Base-by-base conservation (phyloP, 2,329 filamentous ascomycete genomes). In the Chrysoporthe austroafricana region DNA sequence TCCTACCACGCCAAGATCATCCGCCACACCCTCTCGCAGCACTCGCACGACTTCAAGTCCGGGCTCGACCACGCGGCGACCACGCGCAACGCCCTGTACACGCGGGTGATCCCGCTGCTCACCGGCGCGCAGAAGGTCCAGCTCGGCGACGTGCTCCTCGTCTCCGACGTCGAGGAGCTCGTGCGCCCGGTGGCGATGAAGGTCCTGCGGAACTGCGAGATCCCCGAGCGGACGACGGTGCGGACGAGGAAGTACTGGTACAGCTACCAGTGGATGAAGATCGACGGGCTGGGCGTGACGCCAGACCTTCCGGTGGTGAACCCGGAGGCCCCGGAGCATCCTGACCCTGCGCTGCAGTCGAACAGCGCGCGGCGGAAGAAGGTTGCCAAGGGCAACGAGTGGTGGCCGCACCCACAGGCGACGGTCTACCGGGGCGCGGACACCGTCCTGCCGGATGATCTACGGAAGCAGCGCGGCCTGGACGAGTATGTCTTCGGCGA, bases 141-240 rank as follows among this genome's bases (percentile, higher is more conserved):
- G 2, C 69, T 75, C 13, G 70, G 75, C 46, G 82, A 84, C 69
- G 79, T 82, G 6, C 73, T 84, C 14, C 68, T 84, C 46, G 96
- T 83, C 9, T 78, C 79, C 43, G 82, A 84, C 70, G 77, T 83
- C 34, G 81, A 84, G 73, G 82, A 84, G 74, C 77, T 84, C 39
- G 73, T 77, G 14, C 75, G 78, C 7, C 80, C 81, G 1, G 74
- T 73, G 16, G 72, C 76, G 2, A 63, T 80, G 39, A 72, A 73
- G 59, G 56, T 76, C 1, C 70, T 81, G 42, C 73, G 78, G 39
- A 77, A 79, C 67, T 81, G 79, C 70, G 66, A 71, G n/a, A 74
- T 79, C 39, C 78, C 75, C 5, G 70, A 72, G 6, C 71, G 75
- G 43, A 70, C 78, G 7, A 79, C 78, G 8, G 70, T 80, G 6